These are phyloP conservation scores for Emergomyces orientalis DNA, from an alignment of 2,329 filamentous ascomycete genomes.

Conservation along the genomic window DNA sequence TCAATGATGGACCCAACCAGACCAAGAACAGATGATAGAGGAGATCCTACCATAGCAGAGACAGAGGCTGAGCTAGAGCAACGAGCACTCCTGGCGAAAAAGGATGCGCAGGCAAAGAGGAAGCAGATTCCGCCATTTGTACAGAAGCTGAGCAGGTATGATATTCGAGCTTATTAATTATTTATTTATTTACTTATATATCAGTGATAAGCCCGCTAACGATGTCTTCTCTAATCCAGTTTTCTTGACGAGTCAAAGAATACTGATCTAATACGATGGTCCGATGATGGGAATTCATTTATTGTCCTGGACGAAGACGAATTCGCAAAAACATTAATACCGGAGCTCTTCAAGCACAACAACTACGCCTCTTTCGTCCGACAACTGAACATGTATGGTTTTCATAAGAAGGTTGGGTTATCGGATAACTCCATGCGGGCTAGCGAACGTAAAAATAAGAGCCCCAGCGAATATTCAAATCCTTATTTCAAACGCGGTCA, in stretches of 20 bases:
- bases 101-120: constrained; percentile 77
- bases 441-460: constrained; percentile 94
- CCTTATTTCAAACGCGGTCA: constrained; percentile 90
- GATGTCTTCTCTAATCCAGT: constrained; percentile 42
- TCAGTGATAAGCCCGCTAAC: constrained; percentile 4
- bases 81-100: constrained; percentile 70
- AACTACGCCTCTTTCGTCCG: constrained; percentile 71
- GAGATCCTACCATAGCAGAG: constrained; percentile 43
- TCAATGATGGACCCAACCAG: constrained; percentile 24
- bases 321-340: constrained; percentile 64
- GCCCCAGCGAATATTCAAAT: constrained; percentile 95
- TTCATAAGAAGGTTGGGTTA: constrained; percentile 66
- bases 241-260: constrained; percentile 91
- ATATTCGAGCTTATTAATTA: constrained; percentile 7
- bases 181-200: not conserved
- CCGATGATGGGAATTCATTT: constrained; percentile 90
- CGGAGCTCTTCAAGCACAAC: constrained; percentile 69
- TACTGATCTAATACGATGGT: constrained; percentile 93
- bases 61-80: constrained; percentile 71
- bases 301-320: constrained; percentile 94
- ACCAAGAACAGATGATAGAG: constrained; percentile 22
- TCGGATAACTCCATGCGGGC: constrained; percentile 97
- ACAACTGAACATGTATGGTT: constrained; percentile 58
- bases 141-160: constrained; percentile 92
- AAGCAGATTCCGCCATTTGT: constrained; percentile 98